Conservation (phyloP, 495 filamentous ascomycete species). For the Xylaria nigripes region DNA sequence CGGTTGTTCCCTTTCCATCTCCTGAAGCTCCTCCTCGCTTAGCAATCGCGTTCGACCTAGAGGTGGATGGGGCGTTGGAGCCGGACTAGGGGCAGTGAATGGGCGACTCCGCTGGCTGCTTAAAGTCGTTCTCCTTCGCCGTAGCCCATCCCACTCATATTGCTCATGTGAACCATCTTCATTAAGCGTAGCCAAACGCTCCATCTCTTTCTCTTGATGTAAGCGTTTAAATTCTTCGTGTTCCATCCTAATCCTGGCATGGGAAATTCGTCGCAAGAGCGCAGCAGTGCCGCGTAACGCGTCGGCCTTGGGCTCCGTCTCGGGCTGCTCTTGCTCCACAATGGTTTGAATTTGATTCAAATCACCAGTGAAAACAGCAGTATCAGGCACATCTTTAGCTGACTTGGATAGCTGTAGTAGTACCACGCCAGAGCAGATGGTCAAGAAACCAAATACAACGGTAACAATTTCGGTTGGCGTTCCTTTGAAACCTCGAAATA, state of each 20-base stretch:
- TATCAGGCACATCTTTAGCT: conserved; percentile 91
- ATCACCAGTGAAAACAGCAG: conserved; percentile 87
- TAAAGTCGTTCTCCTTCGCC: conserved; percentile 68
- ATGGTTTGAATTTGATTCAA: conserved; percentile 92
- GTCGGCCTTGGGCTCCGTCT: conserved; percentile 92
- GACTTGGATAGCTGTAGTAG: conserved; percentile 95
- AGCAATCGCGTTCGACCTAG: conserved; percentile 86
- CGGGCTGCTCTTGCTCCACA: conserved; percentile 86
- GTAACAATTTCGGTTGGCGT: conserved; percentile 72
- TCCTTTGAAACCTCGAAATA: conserved; percentile 94
- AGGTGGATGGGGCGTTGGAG: conserved; percentile 60
- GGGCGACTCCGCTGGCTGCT: conserved; percentile 36
- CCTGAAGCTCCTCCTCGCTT: conserved; percentile 49
- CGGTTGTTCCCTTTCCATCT: conserved; percentile 41
- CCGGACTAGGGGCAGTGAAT: conserved; percentile 28
- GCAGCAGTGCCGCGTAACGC: conserved; percentile 88
- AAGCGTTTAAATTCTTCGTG: conserved; percentile 71
- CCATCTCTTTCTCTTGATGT: conserved; percentile 64
- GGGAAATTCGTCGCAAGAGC: conserved; percentile 77
- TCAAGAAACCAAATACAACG: conserved; percentile 86
- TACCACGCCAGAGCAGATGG: conserved; percentile 95
- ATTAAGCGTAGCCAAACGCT: conserved; percentile 62
- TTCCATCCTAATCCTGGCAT: conserved; percentile 68
- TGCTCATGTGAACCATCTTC: conserved; percentile 49
- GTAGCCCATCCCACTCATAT: conserved; percentile 89